Base-by-base conservation (phyloP, 176 grass and related monocot genomes). In the Oryza brachyantha region DNA sequence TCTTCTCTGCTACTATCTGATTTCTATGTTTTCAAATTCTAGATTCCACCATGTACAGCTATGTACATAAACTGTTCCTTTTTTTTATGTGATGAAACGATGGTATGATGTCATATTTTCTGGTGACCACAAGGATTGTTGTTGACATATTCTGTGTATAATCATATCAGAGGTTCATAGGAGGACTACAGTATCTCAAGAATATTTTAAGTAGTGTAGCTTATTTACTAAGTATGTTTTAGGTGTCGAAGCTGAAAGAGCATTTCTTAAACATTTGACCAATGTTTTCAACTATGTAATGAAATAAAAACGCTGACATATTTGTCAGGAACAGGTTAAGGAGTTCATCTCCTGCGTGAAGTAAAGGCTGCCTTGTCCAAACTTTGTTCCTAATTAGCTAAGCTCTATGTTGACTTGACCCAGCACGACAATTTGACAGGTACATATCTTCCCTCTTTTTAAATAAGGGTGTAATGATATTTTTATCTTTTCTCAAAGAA, bases 291-390 rank as follows among this genome's bases (percentile, higher is more conserved):
- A 81, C 36, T 64, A 43, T 58, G 28, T 43, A 68, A 68, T 79
- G 34, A 73, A 79, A 79, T 66, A 35, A 85, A 85, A 79, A 79
- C 57, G 27, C 24, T 25, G 43, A 85, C 75, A 64, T 65, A 25
- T 79, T 78, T 62, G 66, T 40, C 75, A 55, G 62, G 54, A 71
- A 75, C 38, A 75, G 40, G 32, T 61, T 58, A 78, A 63, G 21
- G 34, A 64, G 54, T 35, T 88, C 63, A 43, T 55, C 81, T 88
- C 76, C 81, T 80, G 76, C 81, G 28, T 88, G 28, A 80, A 84
- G 69, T 52, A 80, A 75, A 76, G 34, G 63, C 32, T 64, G 26
- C 41, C 54, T 80, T 64, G 24, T 41, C 70, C 17, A 80, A 75
- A 55, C 21, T 84, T 84, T 55, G 21, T 55, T 73, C 75, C 75